Base-by-base conservation (phyloP, 345 rosid species). In the Gossypium anomalum region DNA sequence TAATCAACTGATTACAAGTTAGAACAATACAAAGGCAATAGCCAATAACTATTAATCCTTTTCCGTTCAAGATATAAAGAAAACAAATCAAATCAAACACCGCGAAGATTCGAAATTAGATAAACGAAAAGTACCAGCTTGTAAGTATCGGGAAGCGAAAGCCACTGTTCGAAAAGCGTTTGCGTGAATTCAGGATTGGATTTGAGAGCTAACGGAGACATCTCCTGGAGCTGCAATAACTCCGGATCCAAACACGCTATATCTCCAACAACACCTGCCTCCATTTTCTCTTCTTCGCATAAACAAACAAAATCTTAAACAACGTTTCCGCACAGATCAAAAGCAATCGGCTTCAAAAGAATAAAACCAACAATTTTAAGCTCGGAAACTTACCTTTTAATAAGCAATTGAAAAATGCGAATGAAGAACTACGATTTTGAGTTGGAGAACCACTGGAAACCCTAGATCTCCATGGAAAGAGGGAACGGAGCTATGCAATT, bases 161-260 rank as follows among this genome's bases (percentile, higher is more conserved):
- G 96, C 99, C 99, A 93, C 87, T 90, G 96, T 62, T 91, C 94
- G 78, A 91, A 95, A 75, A 95, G 92, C 78, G 78, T 84, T 78
- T 88, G 93, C 0, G 89, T 87, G 77, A 93, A 91, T 72, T 82
- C 87, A 13, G 96, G 91, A 76, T 87, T 85, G 19, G 97, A 88
- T 84, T 91, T 90, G 58, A 95, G 82, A 16, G 85, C 89, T 67
- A 83, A 72, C 0, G 99, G 90, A 62, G 98, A 81, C 80, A 94
- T 80, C 85, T 95, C 98, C 57, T 74, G 91, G 1, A 95, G 85
- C 87, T 90, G 98, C 79, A 95, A 82, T 76, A 91, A 73, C 80
- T 95, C 99, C 72, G 93, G 86, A 52, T 94, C 97, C 71, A 94
- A 70, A 79, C 77, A 82, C 70, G 89, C 81, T 87, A 87, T 83